phyloP scores from a whole-genome alignment of 2,329 filamentous ascomycete species.

The Cytospora piceae region DNA sequence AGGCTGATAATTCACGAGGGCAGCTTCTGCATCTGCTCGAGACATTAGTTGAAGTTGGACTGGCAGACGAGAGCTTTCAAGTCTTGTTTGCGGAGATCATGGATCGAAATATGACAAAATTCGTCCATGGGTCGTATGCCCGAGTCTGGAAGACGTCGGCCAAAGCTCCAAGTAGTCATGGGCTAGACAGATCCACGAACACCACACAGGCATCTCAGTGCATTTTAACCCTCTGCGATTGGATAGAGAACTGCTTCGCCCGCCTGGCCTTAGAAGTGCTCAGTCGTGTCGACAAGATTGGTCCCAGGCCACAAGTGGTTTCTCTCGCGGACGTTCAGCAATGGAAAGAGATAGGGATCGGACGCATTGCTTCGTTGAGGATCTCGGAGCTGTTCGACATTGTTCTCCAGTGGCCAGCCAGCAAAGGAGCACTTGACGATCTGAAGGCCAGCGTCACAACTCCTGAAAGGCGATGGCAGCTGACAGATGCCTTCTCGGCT shows the following conservation, averaged over 20 bases:
- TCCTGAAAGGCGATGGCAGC: conserved; percentile 67
- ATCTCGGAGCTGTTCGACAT: conserved; percentile 79
- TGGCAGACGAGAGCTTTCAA: conserved; percentile 71
- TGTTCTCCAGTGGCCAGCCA: conserved; percentile 73
- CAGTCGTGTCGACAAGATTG: conserved; percentile 44
- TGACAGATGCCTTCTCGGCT: conserved; percentile 71
- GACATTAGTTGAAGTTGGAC: conserved; percentile 65
- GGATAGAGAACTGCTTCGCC: conserved; percentile 70
- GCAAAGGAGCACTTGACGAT: conserved; percentile 73
- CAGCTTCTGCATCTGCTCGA: conserved; percentile 61
- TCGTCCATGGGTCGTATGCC: conserved; percentile 64
- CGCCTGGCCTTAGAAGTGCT: conserved; percentile 67
- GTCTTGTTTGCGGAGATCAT: conserved; percentile 73
- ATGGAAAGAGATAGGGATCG: conserved; percentile 72
- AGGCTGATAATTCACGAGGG: conserved; percentile 47
- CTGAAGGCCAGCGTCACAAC: conserved; percentile 72
- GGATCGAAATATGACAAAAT: conserved; percentile 66
- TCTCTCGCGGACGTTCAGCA: conserved; percentile 63
- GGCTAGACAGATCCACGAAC: conserved; percentile 31
- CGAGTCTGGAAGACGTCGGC: conserved; percentile 59
- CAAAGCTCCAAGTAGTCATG: conserved; percentile 28
- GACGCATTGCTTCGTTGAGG: conserved; percentile 68
- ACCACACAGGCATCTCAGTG: conserved; percentile 54
- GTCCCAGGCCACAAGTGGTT: conserved; percentile 43
- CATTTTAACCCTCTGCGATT: conserved; percentile 63